phyloP scores from a whole-genome alignment of 2,329 filamentous ascomycete genomes.

The Alternaria incomplexa region DNA sequence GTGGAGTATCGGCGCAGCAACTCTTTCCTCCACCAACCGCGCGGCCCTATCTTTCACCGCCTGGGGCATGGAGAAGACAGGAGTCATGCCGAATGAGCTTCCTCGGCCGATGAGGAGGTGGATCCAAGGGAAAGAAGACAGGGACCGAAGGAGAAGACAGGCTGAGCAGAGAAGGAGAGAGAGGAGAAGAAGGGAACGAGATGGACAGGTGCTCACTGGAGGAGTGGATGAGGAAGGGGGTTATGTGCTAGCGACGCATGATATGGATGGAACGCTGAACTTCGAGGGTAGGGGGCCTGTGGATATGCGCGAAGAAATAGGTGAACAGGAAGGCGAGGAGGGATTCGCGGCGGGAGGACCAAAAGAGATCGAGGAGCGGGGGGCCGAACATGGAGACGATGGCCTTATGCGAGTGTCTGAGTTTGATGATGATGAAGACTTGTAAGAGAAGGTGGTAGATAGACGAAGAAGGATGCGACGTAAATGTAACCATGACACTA shows the following conservation, averaged over 20 bases:
- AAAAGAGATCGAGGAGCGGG: background rate
- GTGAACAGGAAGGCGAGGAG: background rate
- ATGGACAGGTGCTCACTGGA: background rate
- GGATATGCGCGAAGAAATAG: background rate
- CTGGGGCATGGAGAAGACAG: background rate
- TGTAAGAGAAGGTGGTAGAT: background rate
- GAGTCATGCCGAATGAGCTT: background rate
- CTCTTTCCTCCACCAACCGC: background rate
- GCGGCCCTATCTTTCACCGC: background rate
- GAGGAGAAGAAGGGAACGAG: background rate
- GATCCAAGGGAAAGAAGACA: background rate
- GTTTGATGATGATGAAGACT: background rate
- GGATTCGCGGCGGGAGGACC: background rate
- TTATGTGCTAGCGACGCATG: slow-evolving; percentile 4
- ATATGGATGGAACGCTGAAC: background rate
- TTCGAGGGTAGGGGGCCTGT: background rate
- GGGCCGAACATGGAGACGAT: background rate
- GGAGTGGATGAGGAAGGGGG: background rate
- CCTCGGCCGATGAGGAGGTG: background rate
- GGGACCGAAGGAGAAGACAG: background rate
- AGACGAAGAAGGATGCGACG: background rate
- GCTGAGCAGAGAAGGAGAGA: background rate
- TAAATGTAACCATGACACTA: background rate
- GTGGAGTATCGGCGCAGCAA: slow-evolving; percentile 16
- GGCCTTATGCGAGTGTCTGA: background rate